Evolutionary conservation across 2,329 filamentous ascomycete genomes (phyloP).

Genomic region (Ramularia endophylla): DNA sequence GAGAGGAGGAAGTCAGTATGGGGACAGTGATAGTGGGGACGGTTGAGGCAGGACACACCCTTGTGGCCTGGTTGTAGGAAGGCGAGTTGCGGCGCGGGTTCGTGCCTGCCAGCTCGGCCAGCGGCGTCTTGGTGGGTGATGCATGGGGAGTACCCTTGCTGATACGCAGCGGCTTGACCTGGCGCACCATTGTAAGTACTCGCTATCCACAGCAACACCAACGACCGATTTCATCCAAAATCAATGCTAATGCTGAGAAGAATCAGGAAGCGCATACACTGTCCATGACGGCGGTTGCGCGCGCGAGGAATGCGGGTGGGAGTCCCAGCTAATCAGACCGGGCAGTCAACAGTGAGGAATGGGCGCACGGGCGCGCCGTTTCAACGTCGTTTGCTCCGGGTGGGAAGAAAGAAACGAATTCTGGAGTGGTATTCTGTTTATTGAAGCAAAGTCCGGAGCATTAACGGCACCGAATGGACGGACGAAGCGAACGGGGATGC

Average conservation of each 20-base stretch:
- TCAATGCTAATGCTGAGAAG: too few species aligned
- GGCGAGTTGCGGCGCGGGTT: slow-evolving; percentile 84
- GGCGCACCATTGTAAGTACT: slow-evolving; percentile 18
- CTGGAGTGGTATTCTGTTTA: too few species aligned
- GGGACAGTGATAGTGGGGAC: slow-evolving; percentile 1
- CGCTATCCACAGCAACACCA: too few species aligned
- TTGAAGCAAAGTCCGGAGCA: neutral
- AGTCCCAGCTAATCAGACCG: neutral
- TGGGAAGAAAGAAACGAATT: slow-evolving; percentile 4
- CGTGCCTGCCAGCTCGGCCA: slow-evolving; percentile 84
- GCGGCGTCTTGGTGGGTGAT: slow-evolving; percentile 59
- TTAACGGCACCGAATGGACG: neutral
- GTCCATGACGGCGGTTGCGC: slow-evolving; percentile 14
- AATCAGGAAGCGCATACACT: slow-evolving; percentile 11
- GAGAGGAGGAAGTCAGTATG: slow-evolving; percentile 25
- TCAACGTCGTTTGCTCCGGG: too few species aligned
- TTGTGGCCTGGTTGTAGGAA: slow-evolving; percentile 71
- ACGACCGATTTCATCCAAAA: too few species aligned
- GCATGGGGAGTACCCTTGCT: slow-evolving; percentile 58
- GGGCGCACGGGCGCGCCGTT: slow-evolving; percentile 13
- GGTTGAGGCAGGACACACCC: slow-evolving; percentile 46
- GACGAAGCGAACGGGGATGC: slow-evolving; percentile 2
- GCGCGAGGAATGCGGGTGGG: neutral
- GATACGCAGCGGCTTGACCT: slow-evolving; percentile 74
- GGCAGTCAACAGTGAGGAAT: slow-evolving; percentile 15